Evolutionary conservation across 2,329 filamentous ascomycete species (phyloP).

Genomic region (Aspergillus vadensis): DNA sequence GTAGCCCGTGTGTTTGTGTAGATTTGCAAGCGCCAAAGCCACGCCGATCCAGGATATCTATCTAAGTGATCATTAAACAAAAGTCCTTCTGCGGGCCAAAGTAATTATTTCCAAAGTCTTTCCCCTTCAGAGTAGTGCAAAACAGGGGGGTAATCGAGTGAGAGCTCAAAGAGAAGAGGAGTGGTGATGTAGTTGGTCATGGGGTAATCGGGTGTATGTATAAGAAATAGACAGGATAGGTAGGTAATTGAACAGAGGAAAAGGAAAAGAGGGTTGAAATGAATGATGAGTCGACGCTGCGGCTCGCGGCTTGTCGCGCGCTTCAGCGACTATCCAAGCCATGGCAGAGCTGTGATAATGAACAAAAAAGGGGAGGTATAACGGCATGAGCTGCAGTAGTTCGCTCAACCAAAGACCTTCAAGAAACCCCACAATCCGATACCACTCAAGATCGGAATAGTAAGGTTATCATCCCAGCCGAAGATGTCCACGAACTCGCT

Average conservation of each 20-base stretch:
- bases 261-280: background rate
- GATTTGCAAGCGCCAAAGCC: conserved; percentile 4
- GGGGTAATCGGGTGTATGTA: conserved; percentile 1
- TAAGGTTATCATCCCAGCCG: conserved; percentile 96
- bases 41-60: conserved; percentile 3
- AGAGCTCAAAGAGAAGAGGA: background rate
- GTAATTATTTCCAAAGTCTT: background rate
- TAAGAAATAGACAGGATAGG: background rate
- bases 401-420: conserved; percentile 69
- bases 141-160: background rate
- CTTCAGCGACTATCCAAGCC: background rate
- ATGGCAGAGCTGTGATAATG: background rate
- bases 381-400: background rate
- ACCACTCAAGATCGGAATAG: conserved; percentile 89
- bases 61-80: background rate
- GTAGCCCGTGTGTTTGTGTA: background rate
- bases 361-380: background rate
- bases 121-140: background rate
- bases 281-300: background rate
- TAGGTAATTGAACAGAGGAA: background rate
- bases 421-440: conserved; percentile 89
- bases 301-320: background rate
- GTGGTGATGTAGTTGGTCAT: background rate
- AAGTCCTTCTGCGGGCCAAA: background rate
- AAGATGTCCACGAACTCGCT: conserved; percentile 92